Conservation (phyloP, 164 flowering plant species). For the Sedum album region DNA sequence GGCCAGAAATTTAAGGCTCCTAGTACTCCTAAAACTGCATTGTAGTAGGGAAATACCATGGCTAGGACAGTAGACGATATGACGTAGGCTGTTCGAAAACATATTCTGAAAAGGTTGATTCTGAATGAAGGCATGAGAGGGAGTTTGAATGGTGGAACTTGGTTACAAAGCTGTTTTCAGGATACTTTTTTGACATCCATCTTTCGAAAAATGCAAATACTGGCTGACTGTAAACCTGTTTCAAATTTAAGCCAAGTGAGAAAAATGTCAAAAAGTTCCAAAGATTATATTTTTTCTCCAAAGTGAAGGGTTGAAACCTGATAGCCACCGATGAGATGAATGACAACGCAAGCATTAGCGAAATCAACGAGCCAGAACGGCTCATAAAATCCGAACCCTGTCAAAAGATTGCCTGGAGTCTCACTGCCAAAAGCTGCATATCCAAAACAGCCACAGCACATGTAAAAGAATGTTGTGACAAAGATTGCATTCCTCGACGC, state of each 20-base stretch:
- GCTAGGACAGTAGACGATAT: constrained; percentile 43
- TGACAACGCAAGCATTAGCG: constrained; percentile 12
- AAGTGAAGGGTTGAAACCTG: background rate
- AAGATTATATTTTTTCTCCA: background rate
- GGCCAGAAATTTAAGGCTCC: constrained; percentile 70
- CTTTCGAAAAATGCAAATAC: constrained; percentile 6
- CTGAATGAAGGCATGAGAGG: constrained; percentile 27
- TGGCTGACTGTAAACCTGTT: constrained; percentile 10
- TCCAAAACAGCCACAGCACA: constrained; percentile 14
- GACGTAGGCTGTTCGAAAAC: constrained; percentile 26
- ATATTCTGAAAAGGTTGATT: constrained; percentile 4
- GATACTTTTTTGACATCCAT: constrained; percentile 1
- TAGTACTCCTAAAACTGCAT: constrained; percentile 47
- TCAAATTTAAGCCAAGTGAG: background rate
- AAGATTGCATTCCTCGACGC: constrained; percentile 8
- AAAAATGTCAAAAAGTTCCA: background rate
- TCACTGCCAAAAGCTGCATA: constrained; percentile 13
- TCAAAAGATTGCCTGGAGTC: constrained; percentile 14
- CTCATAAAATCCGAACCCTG: constrained; percentile 13
- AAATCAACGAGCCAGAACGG: constrained; percentile 16
- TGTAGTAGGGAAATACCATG: constrained; percentile 62
- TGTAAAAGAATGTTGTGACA: constrained; percentile 9
- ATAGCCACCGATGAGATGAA: constrained; percentile 13
- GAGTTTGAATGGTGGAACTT: constrained; percentile 22
- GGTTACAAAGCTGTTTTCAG: constrained; percentile 26